These are phyloP conservation scores for Rutstroemia sp. DNA, from an alignment of 2,329 filamentous ascomycete species.

Conservation along the genomic window DNA sequence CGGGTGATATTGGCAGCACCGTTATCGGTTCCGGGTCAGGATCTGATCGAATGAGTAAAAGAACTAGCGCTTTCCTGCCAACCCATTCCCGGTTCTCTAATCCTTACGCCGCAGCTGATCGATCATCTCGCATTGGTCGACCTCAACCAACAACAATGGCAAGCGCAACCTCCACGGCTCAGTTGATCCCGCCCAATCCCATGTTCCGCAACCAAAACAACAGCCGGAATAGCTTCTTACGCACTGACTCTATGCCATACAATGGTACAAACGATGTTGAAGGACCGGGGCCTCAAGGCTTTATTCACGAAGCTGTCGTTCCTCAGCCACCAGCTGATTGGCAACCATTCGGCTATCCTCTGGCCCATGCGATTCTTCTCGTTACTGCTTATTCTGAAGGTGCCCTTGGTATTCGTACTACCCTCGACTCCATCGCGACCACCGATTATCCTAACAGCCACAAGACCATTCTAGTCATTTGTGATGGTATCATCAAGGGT, in stretches of 20 bases:
- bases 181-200: slow-evolving; percentile 61
- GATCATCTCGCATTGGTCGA: slow-evolving; percentile 39
- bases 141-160: slow-evolving; percentile 83
- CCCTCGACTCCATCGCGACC: slow-evolving; percentile 90
- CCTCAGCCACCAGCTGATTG: slow-evolving; percentile 94
- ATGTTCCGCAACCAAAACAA: slow-evolving; percentile 64
- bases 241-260: slow-evolving; percentile 47
- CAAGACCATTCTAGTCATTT: slow-evolving; percentile 93
- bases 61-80: slow-evolving; percentile 76
- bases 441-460: slow-evolving; percentile 99
- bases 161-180: slow-evolving; percentile 68
- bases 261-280: slow-evolving; percentile 51
- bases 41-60: slow-evolving; percentile 68
- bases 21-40: slow-evolving; percentile 54
- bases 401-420: slow-evolving; percentile 84
- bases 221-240: slow-evolving; percentile 58
- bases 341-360: slow-evolving; percentile 92
- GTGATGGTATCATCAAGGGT: slow-evolving; percentile 96
- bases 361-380: slow-evolving; percentile 88
- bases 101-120: slow-evolving; percentile 67
- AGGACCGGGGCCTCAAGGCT: slow-evolving; percentile 77
- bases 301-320: slow-evolving; percentile 92
- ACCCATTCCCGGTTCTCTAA: slow-evolving; percentile 93
- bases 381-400: slow-evolving; percentile 98
- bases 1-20: slow-evolving; percentile 64